Evolutionary conservation across 2,329 filamentous ascomycete species (phyloP), one percentile per base, ranked within the genome.

Genomic region (Colletotrichum neosansevieriae): DNA sequence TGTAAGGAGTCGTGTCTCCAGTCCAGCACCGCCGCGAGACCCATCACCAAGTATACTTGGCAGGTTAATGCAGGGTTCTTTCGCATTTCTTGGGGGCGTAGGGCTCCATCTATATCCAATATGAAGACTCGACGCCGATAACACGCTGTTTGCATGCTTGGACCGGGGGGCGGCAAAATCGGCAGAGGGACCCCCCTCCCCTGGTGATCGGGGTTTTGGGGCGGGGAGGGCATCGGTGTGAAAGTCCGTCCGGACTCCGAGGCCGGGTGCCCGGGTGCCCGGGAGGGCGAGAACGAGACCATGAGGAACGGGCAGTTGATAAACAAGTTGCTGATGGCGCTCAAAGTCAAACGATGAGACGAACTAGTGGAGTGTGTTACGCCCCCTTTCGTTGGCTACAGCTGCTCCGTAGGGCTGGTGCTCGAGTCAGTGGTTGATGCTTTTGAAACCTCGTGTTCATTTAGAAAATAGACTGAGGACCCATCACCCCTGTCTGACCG

Each of bases 381-480:
- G 24, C 24, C 9, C 44, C 17, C 2, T 45, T 58, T 58, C 11
- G 42, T 58, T 58, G 42, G 56, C 6, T 34, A n/a, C n/a, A 24
- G 32, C 40, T 42, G 53, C n/a, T 44, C 12, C 13, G 56, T 47
- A 59, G 34, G 13, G 57, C 57, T 59, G 44, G 2, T 49, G 57
- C 44, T 49, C 17, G 57, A 59, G 57, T 59, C 57, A 59, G 44
- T 34, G 21, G 24, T n/a, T 36, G 17, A 21, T 50, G 57, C 17
- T 50, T 17, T 34, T 59, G 57, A 50, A 59, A 59, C 57, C 34
- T 59, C 57, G 44, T 49, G 42, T 59, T 49, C 21, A 59, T 38
- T 21, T 50, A 24, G 21, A 21, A 21, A 21, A 21, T 21, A 21
- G 21, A 21, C 32, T 11, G 21, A 59, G 38, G 57, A 49, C 57